Percentiles rank a stretch among this genome's conserved stretches.
phyloP scores from a whole-genome alignment of 805 yeast genomes.

The Blastobotrys terrestris region DNA sequence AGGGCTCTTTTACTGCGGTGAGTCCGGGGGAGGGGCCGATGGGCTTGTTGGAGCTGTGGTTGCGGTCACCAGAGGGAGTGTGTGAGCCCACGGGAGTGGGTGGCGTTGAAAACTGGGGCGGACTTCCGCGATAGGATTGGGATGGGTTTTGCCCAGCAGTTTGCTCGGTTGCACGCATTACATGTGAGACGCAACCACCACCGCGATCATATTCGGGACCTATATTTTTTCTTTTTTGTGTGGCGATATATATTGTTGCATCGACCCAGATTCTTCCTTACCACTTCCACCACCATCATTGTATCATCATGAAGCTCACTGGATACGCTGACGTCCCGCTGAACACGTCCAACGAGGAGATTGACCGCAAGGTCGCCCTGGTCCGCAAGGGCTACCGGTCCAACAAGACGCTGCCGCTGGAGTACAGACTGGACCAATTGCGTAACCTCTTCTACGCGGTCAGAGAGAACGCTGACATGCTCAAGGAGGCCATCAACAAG shows the following conservation, averaged over 20 bases:
- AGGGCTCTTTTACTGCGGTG: background rate
- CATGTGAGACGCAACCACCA: background rate
- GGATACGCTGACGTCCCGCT: slow-evolving; percentile 15
- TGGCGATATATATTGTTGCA: background rate
- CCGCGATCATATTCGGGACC: background rate
- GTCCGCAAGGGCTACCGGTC: slow-evolving; percentile 39
- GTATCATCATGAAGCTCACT: background rate
- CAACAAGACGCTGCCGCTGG: slow-evolving; percentile 46
- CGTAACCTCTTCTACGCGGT: slow-evolving; percentile 61
- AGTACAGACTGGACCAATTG: slow-evolving; percentile 54
- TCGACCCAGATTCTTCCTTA: background rate
- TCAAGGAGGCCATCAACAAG: slow-evolving; percentile 50
- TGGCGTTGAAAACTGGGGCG: no score
- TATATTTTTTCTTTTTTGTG: background rate
- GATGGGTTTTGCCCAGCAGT: no score
- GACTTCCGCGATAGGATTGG: no score
- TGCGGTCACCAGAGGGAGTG: background rate
- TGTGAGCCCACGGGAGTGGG: no score
- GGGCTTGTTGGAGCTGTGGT: background rate
- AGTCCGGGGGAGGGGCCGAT: background rate
- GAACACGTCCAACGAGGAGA: slow-evolving; percentile 42
- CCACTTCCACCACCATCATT: background rate
- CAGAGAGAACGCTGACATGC: slow-evolving; percentile 47
- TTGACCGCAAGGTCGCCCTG: slow-evolving; percentile 41
- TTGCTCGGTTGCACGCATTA: background rate